Conservation (phyloP, 176 grass and related monocot genomes). For the Aegilops sharonensis region DNA sequence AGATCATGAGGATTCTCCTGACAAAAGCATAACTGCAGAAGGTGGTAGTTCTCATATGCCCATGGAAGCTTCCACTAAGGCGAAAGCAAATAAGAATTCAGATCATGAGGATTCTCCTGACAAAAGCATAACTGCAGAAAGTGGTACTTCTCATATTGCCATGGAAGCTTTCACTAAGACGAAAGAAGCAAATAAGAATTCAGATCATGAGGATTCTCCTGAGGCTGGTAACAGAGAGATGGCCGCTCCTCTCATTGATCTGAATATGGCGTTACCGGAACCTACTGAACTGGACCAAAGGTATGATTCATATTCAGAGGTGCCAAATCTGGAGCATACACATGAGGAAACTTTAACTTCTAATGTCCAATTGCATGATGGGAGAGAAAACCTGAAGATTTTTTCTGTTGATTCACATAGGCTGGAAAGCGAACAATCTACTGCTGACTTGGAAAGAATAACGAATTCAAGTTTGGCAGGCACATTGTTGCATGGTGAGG, state of each 20-base stretch:
- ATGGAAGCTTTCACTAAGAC: neutral
- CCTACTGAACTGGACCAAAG: slow-evolving; percentile 20
- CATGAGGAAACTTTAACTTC: neutral
- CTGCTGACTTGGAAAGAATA: slow-evolving; percentile 17
- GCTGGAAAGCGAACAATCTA: slow-evolving; percentile 5
- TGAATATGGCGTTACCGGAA: slow-evolving; percentile 35
- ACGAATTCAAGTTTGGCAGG: neutral
- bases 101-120: neutral
- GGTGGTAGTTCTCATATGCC: neutral
- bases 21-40: slow-evolving; percentile 1
- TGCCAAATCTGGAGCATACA: slow-evolving; percentile 17
- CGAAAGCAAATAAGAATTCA: slow-evolving; percentile 12
- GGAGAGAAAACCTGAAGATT: neutral
- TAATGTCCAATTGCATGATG: slow-evolving; percentile 17
- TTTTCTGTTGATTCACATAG: slow-evolving; percentile 5
- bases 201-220: neutral
- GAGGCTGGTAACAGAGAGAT: slow-evolving; percentile 20
- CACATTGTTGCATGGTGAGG: neutral
- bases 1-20: slow-evolving; percentile 1
- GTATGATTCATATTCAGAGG: slow-evolving; percentile 5
- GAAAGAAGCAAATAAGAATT: slow-evolving; percentile 7
- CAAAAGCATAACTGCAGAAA: slow-evolving; percentile 8
- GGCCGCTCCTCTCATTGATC: slow-evolving; percentile 36
- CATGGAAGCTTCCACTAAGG: no score
- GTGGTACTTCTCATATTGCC: slow-evolving; percentile 21